Percentiles rank a stretch among this genome's conserved stretches.
phyloP scores from a whole-genome alignment of 2,329 filamentous ascomycete species.

The Diaporthe aspalathi region DNA sequence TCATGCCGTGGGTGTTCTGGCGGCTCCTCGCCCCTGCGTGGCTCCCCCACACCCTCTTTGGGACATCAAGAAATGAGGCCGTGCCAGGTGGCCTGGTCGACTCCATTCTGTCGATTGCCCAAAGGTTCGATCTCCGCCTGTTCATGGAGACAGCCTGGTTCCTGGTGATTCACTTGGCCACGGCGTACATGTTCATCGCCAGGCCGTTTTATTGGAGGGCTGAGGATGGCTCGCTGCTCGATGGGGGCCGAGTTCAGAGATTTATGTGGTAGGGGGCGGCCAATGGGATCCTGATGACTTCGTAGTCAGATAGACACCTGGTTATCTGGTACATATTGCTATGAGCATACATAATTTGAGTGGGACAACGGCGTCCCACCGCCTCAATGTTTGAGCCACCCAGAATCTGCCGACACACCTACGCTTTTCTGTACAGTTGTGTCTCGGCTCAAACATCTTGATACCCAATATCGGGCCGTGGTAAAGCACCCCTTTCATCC shows the following conservation, averaged over 20 bases:
- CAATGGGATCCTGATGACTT: neutral
- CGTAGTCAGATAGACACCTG: neutral
- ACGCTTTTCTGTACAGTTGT: neutral
- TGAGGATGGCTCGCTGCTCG: constrained; percentile 62
- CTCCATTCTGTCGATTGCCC: constrained; percentile 36
- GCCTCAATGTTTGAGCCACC: too few relatives aligned
- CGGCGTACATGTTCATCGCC: constrained; percentile 78
- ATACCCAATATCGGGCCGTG: neutral
- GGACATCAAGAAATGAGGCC: constrained; percentile 16
- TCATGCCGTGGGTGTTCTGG: constrained; percentile 95
- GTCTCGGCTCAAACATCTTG: neutral
- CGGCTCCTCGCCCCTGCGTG: constrained; percentile 78
- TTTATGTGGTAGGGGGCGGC: constrained; percentile 78
- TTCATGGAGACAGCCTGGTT: constrained; percentile 77
- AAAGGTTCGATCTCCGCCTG: constrained; percentile 59
- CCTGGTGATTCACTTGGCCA: constrained; percentile 70
- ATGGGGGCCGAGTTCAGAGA: constrained; percentile 72
- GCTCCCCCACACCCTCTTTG: constrained; percentile 41
- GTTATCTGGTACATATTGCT: neutral
- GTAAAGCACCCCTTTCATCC: too few relatives aligned
- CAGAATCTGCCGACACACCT: neutral
- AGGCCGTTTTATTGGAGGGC: constrained; percentile 75
- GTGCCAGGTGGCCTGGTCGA: constrained; percentile 22
- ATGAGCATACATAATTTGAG: constrained; percentile 24
- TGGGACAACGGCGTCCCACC: too few relatives aligned